phyloP scores from a whole-genome alignment of 495 filamentous ascomycete genomes.

The Cryomyces minteri region DNA sequence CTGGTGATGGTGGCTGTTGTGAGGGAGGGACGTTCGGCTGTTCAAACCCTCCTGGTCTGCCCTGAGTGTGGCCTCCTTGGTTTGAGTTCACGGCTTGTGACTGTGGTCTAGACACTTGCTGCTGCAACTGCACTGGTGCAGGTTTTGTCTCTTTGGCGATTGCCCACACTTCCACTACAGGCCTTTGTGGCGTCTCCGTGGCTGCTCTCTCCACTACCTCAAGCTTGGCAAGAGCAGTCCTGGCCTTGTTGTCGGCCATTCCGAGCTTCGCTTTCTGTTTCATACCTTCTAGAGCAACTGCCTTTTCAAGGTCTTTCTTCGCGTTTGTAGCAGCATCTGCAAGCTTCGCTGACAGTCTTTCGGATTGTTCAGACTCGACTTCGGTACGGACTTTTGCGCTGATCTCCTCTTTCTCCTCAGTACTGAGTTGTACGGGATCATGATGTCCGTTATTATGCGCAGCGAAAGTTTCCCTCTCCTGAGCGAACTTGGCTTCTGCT shows the following conservation, averaged over 20 bases:
- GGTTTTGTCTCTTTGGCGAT: slow-evolving; percentile 52
- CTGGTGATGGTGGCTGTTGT: background rate
- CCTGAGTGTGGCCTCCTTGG: slow-evolving; percentile 2
- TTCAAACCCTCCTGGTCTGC: slow-evolving; percentile 7
- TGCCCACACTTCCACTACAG: slow-evolving; percentile 74
- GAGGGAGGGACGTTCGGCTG: slow-evolving; percentile 1
- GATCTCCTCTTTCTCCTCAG: background rate
- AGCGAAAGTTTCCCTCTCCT: slow-evolving; percentile 15
- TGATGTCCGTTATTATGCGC: background rate
- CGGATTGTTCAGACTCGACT: too few species aligned
- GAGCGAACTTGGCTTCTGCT: slow-evolving; percentile 24
- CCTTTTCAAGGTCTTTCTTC: slow-evolving; percentile 23
- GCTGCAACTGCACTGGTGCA: slow-evolving; percentile 19
- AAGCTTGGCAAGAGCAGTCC: slow-evolving; percentile 47
- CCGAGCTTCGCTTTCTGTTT: slow-evolving; percentile 54
- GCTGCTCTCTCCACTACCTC: slow-evolving; percentile 63
- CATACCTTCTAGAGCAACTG: slow-evolving; percentile 38
- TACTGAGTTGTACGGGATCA: background rate
- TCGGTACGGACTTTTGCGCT: background rate
- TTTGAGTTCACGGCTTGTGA: background rate
- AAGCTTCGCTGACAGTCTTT: background rate
- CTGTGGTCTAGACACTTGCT: slow-evolving; percentile 2
- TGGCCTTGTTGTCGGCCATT: slow-evolving; percentile 56
- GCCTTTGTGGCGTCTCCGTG: slow-evolving; percentile 60
- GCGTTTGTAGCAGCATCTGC: background rate